Evolutionary conservation across 2,329 filamentous ascomycete genomes (phyloP).

Genomic region (Aspergillus bombycis): DNA sequence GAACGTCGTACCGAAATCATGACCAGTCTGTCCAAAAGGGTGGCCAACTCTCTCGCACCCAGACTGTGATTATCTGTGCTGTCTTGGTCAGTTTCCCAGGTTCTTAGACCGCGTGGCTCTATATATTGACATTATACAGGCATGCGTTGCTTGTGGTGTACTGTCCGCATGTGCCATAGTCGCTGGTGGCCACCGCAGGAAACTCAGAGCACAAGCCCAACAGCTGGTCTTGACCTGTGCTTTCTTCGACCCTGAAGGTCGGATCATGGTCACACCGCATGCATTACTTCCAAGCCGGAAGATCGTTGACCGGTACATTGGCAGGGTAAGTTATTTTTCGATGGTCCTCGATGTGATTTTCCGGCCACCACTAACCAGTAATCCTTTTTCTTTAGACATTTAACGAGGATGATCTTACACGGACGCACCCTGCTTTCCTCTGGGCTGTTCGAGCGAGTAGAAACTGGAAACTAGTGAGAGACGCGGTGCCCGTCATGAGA

Average conservation of each 20-base stretch:
- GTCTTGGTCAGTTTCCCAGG: slow-evolving; percentile 59
- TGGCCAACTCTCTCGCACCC: slow-evolving; percentile 59
- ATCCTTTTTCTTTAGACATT: slow-evolving; percentile 47
- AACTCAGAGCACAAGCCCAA: slow-evolving; percentile 62
- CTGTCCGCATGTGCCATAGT: slow-evolving; percentile 61
- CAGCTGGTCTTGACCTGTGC: slow-evolving; percentile 57
- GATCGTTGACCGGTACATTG: slow-evolving; percentile 76
- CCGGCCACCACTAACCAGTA: neutral
- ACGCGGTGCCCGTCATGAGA: slow-evolving; percentile 72
- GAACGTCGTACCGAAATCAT: slow-evolving; percentile 68
- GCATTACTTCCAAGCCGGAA: slow-evolving; percentile 57
- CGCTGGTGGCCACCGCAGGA: slow-evolving; percentile 56
- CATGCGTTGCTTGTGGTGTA: slow-evolving; percentile 63
- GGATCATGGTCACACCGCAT: slow-evolving; percentile 51
- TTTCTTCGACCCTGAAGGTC: slow-evolving; percentile 48
- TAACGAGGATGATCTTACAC: slow-evolving; percentile 74
- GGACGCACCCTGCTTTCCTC: slow-evolving; percentile 77
- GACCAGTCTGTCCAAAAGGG: slow-evolving; percentile 44
- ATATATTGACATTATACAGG: slow-evolving; percentile 45
- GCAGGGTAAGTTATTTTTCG: slow-evolving; percentile 52
- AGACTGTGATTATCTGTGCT: slow-evolving; percentile 73
- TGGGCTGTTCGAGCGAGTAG: slow-evolving; percentile 84
- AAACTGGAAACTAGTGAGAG: slow-evolving; percentile 72
- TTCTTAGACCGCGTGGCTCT: neutral
- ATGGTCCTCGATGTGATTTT: neutral